These are phyloP conservation scores for Starmerella apis DNA, from an alignment of 805 yeast species.

Conservation along the genomic window DNA sequence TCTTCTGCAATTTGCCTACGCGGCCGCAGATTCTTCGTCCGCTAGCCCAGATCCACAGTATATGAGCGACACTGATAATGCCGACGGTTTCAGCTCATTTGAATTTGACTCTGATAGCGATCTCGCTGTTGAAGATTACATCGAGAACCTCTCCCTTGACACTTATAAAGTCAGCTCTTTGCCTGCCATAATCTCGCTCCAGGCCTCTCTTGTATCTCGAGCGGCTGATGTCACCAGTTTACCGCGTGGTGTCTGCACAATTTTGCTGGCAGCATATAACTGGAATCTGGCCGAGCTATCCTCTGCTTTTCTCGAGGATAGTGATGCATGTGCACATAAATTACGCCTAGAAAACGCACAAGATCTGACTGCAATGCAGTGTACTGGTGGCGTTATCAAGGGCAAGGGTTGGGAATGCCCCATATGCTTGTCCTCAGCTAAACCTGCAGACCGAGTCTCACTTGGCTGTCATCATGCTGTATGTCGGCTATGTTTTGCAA, in stretches of 20 bases:
- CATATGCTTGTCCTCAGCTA: slow-evolving; percentile 2
- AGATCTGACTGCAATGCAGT: background rate
- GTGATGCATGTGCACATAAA: slow-evolving; percentile 6
- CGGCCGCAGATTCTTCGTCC: too few relatives aligned
- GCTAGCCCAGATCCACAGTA: background rate
- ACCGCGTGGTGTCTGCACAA: background rate
- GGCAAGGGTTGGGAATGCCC: slow-evolving; percentile 17
- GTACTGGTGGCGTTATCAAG: slow-evolving; percentile 11
- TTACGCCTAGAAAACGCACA: background rate
- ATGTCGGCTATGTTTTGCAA: slow-evolving; percentile 59
- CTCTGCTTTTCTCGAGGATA: slow-evolving; percentile 8
- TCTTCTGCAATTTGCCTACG: too few relatives aligned
- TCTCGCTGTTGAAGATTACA: background rate
- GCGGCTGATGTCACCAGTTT: slow-evolving; percentile 12
- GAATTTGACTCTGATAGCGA: slow-evolving; percentile 1
- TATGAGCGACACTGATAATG: slow-evolving; percentile 6
- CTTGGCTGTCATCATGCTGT: slow-evolving; percentile 61
- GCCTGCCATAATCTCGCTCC: background rate
- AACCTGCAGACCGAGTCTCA: background rate
- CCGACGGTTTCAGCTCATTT: background rate
- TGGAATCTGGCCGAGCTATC: slow-evolving; percentile 17
- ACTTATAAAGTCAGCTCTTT: background rate
- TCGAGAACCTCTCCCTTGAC: background rate
- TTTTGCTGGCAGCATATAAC: slow-evolving; percentile 12
- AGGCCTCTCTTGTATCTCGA: background rate